These are phyloP conservation scores for Talaromyces islandicus DNA, from an alignment of 2,329 filamentous ascomycete genomes.

Conservation along the genomic window DNA sequence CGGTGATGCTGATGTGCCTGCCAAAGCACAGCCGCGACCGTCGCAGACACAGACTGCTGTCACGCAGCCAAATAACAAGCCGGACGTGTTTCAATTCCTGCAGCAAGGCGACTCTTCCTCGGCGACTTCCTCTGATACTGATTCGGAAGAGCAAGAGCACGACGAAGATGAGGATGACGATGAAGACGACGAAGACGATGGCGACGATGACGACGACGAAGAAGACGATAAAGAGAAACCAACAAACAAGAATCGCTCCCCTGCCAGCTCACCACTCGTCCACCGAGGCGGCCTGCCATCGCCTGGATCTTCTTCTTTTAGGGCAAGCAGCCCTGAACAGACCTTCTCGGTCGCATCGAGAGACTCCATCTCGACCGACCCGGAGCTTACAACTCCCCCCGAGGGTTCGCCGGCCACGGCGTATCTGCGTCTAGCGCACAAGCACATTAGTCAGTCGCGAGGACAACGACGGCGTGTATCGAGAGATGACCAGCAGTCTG, in stretches of 20 bases:
- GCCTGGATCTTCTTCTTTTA: slow-evolving; percentile 30
- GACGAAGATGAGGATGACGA: slow-evolving; percentile 13
- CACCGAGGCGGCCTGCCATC: slow-evolving; percentile 13
- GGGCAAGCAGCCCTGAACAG: slow-evolving; percentile 25
- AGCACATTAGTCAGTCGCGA: slow-evolving; percentile 16
- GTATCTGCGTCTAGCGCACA: slow-evolving; percentile 23
- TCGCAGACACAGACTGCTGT: neutral
- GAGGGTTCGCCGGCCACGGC: slow-evolving; percentile 21
- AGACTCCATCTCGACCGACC: slow-evolving; percentile 20
- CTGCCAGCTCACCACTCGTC: neutral
- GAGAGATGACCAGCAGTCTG: slow-evolving; percentile 20
- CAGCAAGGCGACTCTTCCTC: slow-evolving; percentile 10
- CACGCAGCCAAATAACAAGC: slow-evolving; percentile 8
- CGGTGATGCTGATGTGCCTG: neutral
- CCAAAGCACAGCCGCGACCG: neutral
- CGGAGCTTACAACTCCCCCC: slow-evolving; percentile 21
- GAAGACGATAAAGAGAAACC: neutral
- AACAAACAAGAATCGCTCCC: neutral
- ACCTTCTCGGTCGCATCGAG: slow-evolving; percentile 26
- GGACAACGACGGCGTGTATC: slow-evolving; percentile 14
- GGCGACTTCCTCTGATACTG: neutral
- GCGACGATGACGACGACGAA: neutral
- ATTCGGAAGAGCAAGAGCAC: slow-evolving; percentile 18
- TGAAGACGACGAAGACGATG: too few relatives aligned
- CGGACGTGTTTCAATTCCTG: slow-evolving; percentile 37